Conservation (phyloP, 2,329 filamentous ascomycete genomes). For the Aspergillus pseudonomiae region DNA sequence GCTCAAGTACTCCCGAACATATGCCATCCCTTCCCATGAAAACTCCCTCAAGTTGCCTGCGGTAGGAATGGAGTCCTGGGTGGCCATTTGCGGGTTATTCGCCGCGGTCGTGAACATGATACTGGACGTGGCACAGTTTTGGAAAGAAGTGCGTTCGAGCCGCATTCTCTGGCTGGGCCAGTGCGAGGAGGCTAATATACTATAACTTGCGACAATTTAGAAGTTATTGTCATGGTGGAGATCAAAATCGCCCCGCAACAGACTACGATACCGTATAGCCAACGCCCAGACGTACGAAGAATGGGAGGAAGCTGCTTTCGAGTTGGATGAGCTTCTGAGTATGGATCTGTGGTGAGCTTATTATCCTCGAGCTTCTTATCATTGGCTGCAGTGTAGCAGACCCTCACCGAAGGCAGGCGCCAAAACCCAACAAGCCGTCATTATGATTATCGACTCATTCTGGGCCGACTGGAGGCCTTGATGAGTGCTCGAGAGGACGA, state of each 20-base stretch:
- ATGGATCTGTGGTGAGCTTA: conserved; percentile 72
- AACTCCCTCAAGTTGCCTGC: not conserved
- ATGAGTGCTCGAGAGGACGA: conserved; percentile 69
- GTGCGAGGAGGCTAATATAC: not conserved
- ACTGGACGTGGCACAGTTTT: conserved; percentile 64
- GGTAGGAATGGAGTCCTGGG: conserved; percentile 27
- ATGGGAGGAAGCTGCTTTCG: conserved; percentile 82
- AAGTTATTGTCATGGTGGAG: conserved; percentile 69
- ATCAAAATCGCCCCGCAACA: conserved; percentile 64
- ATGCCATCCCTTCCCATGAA: conserved; percentile 6
- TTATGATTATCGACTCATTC: conserved; percentile 86
- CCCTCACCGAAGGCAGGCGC: conserved; percentile 61
- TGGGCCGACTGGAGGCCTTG: conserved; percentile 72
- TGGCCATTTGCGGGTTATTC: conserved; percentile 31
- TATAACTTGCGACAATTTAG: conserved; percentile 46
- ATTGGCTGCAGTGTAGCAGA: not conserved
- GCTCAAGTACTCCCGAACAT: conserved; percentile 3
- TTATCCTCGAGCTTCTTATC: not conserved
- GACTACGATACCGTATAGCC: conserved; percentile 67
- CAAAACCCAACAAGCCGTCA: conserved; percentile 77
- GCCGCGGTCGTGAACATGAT: conserved; percentile 59
- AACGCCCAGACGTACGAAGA: conserved; percentile 75
- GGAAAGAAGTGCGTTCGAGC: conserved; percentile 57
- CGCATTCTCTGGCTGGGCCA: not conserved
- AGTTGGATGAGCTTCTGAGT: conserved; percentile 79